A percentile compares a stretch with the other conserved stretches of the same genome.
Evolutionary conservation across 2,329 filamentous ascomycete genomes (phyloP).

Genomic region (Trichoderma atroviride): DNA sequence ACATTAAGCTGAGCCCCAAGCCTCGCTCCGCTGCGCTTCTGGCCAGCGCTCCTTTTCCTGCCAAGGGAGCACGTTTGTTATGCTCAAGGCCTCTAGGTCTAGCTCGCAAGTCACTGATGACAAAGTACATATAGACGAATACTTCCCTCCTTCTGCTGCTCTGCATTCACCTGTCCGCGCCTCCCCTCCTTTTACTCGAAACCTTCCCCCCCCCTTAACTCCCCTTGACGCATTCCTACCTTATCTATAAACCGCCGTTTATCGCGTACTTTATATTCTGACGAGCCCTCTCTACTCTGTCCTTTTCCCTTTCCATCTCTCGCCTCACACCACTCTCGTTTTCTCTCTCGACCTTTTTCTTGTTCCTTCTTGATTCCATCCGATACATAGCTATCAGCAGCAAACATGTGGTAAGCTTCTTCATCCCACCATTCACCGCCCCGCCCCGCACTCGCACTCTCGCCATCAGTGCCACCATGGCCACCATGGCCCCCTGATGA

Average conservation of each 20-base stretch:
- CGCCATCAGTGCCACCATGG: neutral
- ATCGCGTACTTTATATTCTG: neutral
- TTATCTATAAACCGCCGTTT: neutral
- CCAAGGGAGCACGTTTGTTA: constrained; percentile 16
- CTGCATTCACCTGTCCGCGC: constrained; percentile 27
- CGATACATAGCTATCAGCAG: constrained; percentile 2
- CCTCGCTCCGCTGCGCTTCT: constrained; percentile 29
- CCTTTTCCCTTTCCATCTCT: neutral
- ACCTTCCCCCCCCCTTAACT: constrained; percentile 17
- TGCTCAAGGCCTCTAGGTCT: constrained; percentile 3
- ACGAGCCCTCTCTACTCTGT: constrained; percentile 6
- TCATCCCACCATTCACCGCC: constrained; percentile 28
- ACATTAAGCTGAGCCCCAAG: constrained; percentile 33
- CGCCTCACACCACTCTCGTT: constrained; percentile 10
- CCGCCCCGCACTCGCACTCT: constrained; percentile 13
- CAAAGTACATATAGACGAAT: constrained; percentile 21
- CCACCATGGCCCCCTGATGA: neutral
- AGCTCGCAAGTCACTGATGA: constrained; percentile 6
- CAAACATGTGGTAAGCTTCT: constrained; percentile 34
- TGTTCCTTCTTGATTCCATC: neutral
- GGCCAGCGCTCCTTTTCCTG: constrained; percentile 26
- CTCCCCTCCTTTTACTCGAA: constrained; percentile 28
- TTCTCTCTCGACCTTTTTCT: neutral
- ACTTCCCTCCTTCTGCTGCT: constrained; percentile 17
- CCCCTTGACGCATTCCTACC: constrained; percentile 20